Evolutionary conservation across 2,329 filamentous ascomycete species (phyloP).

Genomic region (Diplodia corticola): DNA sequence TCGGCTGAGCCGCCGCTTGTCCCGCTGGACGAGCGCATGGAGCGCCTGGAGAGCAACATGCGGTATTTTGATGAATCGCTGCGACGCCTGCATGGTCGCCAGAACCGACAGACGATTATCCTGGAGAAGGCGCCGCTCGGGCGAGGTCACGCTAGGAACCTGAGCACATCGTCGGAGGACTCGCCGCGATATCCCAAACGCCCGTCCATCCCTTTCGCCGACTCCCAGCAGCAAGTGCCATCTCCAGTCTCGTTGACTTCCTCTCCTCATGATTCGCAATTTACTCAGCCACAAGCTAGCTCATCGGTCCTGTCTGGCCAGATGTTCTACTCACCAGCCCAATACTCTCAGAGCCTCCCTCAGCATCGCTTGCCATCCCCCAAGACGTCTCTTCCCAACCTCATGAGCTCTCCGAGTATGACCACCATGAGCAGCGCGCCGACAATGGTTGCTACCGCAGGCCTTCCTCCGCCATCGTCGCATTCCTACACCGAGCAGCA

Average conservation of each 20-base stretch:
- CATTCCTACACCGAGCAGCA: constrained; percentile 21
- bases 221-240: constrained; percentile 5
- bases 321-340: neutral
- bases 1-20: constrained; percentile 26
- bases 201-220: constrained; percentile 18
- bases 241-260: constrained; percentile 9
- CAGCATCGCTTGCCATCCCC: neutral
- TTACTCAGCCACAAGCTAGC: neutral
- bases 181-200: constrained; percentile 7
- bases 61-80: constrained; percentile 35
- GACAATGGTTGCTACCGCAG: constrained; percentile 15
- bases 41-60: constrained; percentile 35
- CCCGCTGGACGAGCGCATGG: constrained; percentile 39
- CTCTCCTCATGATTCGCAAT: constrained; percentile 5
- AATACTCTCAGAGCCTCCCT: neutral
- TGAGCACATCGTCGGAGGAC: constrained; percentile 30
- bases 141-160: constrained; percentile 33
- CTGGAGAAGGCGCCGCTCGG: constrained; percentile 40
- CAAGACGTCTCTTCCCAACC: constrained; percentile 12
- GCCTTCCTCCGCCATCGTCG: neutral
- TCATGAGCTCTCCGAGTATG: constrained; percentile 10
- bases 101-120: constrained; percentile 41
- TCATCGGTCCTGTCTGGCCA: neutral
- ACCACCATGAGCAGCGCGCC: constrained; percentile 17
- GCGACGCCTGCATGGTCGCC: constrained; percentile 36